Conservation (phyloP, 805 yeast genomes). For the Barnettozyma pratensis region DNA sequence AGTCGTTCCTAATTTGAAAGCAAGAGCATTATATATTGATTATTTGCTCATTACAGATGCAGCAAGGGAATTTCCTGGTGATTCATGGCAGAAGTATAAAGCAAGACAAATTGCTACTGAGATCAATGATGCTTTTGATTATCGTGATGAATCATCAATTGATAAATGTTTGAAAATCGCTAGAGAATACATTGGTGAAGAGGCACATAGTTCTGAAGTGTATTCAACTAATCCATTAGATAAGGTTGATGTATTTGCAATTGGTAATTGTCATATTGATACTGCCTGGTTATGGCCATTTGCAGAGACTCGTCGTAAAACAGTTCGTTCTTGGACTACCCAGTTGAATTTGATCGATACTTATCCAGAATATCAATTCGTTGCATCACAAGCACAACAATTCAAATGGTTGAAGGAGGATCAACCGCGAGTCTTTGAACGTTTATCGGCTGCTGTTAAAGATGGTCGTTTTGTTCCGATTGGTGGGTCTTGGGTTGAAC, state of each 20-base stretch:
- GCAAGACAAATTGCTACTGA: slow-evolving; percentile 77
- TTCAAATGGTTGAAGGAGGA: slow-evolving; percentile 86
- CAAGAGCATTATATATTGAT: slow-evolving; percentile 72
- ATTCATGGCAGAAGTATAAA: slow-evolving; percentile 75
- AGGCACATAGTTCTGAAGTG: slow-evolving; percentile 62
- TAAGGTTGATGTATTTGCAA: slow-evolving; percentile 63
- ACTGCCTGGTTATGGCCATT: slow-evolving; percentile 99
- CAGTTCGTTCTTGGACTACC: slow-evolving; percentile 93
- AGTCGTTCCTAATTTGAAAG: slow-evolving; percentile 74
- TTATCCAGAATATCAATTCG: slow-evolving; percentile 91
- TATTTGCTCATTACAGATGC: slow-evolving; percentile 89
- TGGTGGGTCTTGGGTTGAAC: slow-evolving; percentile 98
- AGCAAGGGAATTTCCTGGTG: slow-evolving; percentile 75
- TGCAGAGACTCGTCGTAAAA: slow-evolving; percentile 90
- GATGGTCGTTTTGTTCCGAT: slow-evolving; percentile 79
- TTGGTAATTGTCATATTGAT: slow-evolving; percentile 96
- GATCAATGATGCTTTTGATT: slow-evolving; percentile 82
- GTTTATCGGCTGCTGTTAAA: slow-evolving; percentile 54
- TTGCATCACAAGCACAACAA: slow-evolving; percentile 95
- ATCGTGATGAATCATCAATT: slow-evolving; percentile 53
- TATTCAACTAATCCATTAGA: slow-evolving; percentile 32
- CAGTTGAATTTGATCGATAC: slow-evolving; percentile 79
- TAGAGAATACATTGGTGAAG: slow-evolving; percentile 54
- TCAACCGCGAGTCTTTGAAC: slow-evolving; percentile 73
- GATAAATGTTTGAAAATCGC: slow-evolving; percentile 64